Evolutionary conservation across 2,329 filamentous ascomycete species (phyloP).

Genomic region (Mycogone perniciosa): DNA sequence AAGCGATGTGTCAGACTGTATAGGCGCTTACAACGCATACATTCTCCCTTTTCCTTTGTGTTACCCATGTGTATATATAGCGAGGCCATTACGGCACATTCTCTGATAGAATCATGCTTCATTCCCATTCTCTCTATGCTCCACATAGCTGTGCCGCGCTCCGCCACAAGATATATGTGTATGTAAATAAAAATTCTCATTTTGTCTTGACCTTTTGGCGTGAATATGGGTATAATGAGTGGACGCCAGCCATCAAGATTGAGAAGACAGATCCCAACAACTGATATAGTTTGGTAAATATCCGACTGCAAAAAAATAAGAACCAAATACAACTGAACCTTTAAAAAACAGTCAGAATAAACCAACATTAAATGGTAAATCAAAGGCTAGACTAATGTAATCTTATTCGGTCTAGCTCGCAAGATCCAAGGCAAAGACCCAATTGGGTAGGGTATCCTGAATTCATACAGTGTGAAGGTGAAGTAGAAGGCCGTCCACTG

Average conservation of each 20-base stretch:
- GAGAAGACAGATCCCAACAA: conserved; percentile 21
- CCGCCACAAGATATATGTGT: no score
- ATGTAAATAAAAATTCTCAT: neutral
- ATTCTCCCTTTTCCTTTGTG: no score
- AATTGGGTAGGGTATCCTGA: conserved; percentile 93
- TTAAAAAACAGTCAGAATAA: conserved; percentile 13
- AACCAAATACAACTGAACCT: conserved; percentile 13
- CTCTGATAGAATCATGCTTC: no score
- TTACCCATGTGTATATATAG: no score
- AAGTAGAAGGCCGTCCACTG: conserved; percentile 87
- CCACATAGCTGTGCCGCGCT: no score
- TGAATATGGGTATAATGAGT: conserved; percentile 31
- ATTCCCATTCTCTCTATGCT: no score
- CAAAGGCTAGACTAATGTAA: conserved; percentile 29
- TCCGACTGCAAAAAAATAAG: conserved; percentile 10
- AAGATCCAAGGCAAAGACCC: conserved; percentile 79
- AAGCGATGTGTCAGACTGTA: no score
- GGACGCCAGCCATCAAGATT: conserved; percentile 29
- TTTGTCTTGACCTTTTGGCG: conserved; percentile 25
- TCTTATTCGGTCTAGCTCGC: conserved; percentile 47
- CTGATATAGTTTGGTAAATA: conserved; percentile 15
- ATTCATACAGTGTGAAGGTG: conserved; percentile 71
- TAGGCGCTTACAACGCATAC: no score
- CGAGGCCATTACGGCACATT: no score
- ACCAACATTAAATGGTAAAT: conserved; percentile 19